Conservation (phyloP, 192 early-diverging fungal genomes). For the Rhizophagus clarus region DNA sequence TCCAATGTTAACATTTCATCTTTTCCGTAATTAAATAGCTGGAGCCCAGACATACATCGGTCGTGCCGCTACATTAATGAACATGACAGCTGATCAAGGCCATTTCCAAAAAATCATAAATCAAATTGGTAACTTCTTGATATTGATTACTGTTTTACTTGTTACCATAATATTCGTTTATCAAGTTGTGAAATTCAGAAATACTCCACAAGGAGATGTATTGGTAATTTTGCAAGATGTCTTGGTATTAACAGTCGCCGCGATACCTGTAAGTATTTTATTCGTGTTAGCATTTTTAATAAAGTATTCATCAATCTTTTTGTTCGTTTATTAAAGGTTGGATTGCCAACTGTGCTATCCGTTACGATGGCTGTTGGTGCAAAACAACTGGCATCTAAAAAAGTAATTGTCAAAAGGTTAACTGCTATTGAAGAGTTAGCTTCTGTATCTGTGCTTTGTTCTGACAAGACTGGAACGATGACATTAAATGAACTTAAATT, state of each 20-base stretch:
- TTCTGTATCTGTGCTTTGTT: constrained; percentile 84
- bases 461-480: constrained; percentile 89
- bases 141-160: constrained; percentile 76
- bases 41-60: constrained; percentile 92
- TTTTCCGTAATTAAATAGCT: constrained; percentile 33
- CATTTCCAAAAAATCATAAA: constrained; percentile 97
- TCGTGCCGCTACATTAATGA: constrained; percentile 88
- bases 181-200: constrained; percentile 57
- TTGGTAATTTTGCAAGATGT: constrained; percentile 60
- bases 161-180: constrained; percentile 82
- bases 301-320: no score
- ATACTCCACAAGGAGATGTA: constrained; percentile 33
- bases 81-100: constrained; percentile 88
- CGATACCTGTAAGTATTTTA: constrained; percentile 89
- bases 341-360: constrained; percentile 93
- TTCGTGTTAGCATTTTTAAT: neutral
- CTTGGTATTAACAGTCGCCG: constrained; percentile 81
- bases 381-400: constrained; percentile 84
- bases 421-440: constrained; percentile 95
- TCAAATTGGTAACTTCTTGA: constrained; percentile 90
- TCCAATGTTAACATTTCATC: neutral
- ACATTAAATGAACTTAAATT: constrained; percentile 93
- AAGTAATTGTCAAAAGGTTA: constrained; percentile 94
- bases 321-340: constrained; percentile 41
- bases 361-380: constrained; percentile 98